These are phyloP conservation scores for Phytophthora kernoviae DNA, from an alignment of 352 stramenopile species.

Conservation along the genomic window DNA sequence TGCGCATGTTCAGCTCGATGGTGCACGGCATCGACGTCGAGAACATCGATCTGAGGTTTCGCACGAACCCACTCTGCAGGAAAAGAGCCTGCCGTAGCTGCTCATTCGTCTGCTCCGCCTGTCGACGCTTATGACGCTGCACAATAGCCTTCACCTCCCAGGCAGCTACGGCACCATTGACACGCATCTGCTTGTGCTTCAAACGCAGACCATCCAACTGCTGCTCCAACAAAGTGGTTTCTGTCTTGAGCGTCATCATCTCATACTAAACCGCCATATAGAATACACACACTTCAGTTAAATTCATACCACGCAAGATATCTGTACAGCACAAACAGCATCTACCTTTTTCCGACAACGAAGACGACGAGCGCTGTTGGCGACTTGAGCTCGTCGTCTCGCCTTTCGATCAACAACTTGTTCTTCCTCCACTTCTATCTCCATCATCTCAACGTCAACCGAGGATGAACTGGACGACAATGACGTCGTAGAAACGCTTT, in stretches of 20 bases:
- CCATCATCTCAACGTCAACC: constrained; percentile 1
- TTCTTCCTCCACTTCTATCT: constrained; percentile 18
- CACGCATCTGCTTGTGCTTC: constrained; percentile 42
- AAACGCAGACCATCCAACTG: constrained; percentile 42
- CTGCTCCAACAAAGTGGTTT: constrained; percentile 43
- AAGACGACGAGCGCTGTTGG: constrained; percentile 51
- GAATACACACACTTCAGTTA: neutral
- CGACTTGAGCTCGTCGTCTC: constrained; percentile 48
- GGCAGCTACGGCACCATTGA: constrained; percentile 26
- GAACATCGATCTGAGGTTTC: constrained; percentile 33
- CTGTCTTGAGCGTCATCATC: constrained; percentile 40
- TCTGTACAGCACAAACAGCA: neutral
- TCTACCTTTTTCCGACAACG: constrained; percentile 52
- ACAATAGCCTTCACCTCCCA: constrained; percentile 53
- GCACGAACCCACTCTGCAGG: constrained; percentile 28
- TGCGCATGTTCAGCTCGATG: constrained; percentile 33
- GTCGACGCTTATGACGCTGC: constrained; percentile 44
- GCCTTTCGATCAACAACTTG: constrained; percentile 35
- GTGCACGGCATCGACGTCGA: constrained; percentile 21
- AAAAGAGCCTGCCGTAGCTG: constrained; percentile 35
- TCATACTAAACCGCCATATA: constrained; percentile 17
- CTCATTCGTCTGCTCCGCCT: constrained; percentile 32
- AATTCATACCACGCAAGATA: neutral
- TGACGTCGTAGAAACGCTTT: constrained; percentile 5
- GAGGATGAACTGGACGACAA: neutral